These are phyloP conservation scores for Boletus reticulatus DNA, from an alignment of 768 basidiomycete species.

Conservation along the genomic window DNA sequence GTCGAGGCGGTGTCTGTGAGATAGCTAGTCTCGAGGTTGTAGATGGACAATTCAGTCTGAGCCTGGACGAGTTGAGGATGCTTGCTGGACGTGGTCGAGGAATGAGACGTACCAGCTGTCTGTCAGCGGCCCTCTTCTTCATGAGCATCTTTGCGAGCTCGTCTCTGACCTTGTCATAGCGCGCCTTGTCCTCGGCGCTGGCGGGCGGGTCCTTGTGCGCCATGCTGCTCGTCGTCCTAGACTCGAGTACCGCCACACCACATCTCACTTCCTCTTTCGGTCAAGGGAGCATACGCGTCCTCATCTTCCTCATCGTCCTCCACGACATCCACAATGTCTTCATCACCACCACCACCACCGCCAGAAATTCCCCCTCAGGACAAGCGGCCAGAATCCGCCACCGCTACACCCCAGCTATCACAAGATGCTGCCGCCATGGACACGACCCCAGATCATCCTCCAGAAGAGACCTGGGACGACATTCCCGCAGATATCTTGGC, in stretches of 20 bases:
- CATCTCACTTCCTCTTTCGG: slow-evolving; percentile 24
- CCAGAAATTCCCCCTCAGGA: slow-evolving; percentile 40
- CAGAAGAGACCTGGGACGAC: slow-evolving; percentile 86
- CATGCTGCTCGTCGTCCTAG: slow-evolving; percentile 20
- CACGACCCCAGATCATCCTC: slow-evolving; percentile 64
- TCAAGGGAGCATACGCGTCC: slow-evolving; percentile 27
- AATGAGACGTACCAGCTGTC: slow-evolving; percentile 58
- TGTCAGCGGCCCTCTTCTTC: slow-evolving; percentile 74
- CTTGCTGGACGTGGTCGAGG: neutral
- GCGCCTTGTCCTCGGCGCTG: slow-evolving; percentile 64
- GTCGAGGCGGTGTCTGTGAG: slow-evolving; percentile 78
- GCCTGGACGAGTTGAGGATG: slow-evolving; percentile 43
- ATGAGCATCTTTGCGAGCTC: slow-evolving; percentile 72
- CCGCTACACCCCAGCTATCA: slow-evolving; percentile 29
- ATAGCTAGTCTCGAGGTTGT: slow-evolving; percentile 73
- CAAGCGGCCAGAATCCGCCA: slow-evolving; percentile 47
- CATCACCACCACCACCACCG: slow-evolving; percentile 54
- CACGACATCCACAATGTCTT: slow-evolving; percentile 44
- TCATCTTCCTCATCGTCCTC: neutral
- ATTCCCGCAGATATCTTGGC: slow-evolving; percentile 85
- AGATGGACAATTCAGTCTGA: slow-evolving; percentile 74
- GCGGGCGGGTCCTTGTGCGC: slow-evolving; percentile 40
- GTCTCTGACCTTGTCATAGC: slow-evolving; percentile 71
- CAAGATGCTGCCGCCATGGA: slow-evolving; percentile 58
- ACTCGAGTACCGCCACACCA: slow-evolving; percentile 1